Conservation (phyloP, 2,329 filamentous ascomycete genomes). For the Dactylellina parvicollis region DNA sequence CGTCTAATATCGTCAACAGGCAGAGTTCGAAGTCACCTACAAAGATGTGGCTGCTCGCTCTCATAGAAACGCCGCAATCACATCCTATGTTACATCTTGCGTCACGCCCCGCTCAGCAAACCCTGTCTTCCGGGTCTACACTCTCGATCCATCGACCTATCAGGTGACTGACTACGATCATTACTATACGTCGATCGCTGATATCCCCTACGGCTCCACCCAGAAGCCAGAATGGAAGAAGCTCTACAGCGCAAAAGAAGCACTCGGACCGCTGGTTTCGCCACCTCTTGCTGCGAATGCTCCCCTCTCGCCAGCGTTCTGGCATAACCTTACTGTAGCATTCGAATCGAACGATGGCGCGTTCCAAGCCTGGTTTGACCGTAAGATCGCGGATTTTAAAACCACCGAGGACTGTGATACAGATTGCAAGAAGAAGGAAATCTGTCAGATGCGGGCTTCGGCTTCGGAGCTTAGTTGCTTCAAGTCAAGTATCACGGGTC, state of each 20-base stretch:
- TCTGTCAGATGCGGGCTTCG: slow-evolving; percentile 67
- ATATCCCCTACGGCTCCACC: slow-evolving; percentile 64
- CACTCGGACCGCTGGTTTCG: slow-evolving; percentile 65
- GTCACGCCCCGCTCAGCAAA: slow-evolving; percentile 68
- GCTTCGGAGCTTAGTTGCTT: slow-evolving; percentile 68
- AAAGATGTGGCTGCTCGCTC: slow-evolving; percentile 50
- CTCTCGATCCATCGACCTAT: slow-evolving; percentile 69
- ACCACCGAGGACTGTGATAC: slow-evolving; percentile 62
- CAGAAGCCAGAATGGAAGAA: slow-evolving; percentile 66
- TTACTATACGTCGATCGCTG: slow-evolving; percentile 62
- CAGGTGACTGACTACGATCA: slow-evolving; percentile 67
- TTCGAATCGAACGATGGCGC: slow-evolving; percentile 63
- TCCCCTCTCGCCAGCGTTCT: slow-evolving; percentile 69
- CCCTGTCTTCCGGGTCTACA: slow-evolving; percentile 70
- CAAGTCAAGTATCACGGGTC: slow-evolving; percentile 17
- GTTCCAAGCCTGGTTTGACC: slow-evolving; percentile 65
- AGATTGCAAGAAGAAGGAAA: slow-evolving; percentile 63
- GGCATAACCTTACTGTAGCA: slow-evolving; percentile 68
- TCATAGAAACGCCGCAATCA: slow-evolving; percentile 64
- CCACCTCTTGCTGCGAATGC: slow-evolving; percentile 62
- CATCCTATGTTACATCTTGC: slow-evolving; percentile 68
- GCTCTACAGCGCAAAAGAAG: slow-evolving; percentile 69
- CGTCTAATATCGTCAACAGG: slow-evolving; percentile 60
- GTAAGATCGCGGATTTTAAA: slow-evolving; percentile 65
- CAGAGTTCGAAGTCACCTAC: slow-evolving; percentile 69